phyloP scores from a whole-genome alignment of 2,329 filamentous ascomycete species.

The Gyromitra esculenta region DNA sequence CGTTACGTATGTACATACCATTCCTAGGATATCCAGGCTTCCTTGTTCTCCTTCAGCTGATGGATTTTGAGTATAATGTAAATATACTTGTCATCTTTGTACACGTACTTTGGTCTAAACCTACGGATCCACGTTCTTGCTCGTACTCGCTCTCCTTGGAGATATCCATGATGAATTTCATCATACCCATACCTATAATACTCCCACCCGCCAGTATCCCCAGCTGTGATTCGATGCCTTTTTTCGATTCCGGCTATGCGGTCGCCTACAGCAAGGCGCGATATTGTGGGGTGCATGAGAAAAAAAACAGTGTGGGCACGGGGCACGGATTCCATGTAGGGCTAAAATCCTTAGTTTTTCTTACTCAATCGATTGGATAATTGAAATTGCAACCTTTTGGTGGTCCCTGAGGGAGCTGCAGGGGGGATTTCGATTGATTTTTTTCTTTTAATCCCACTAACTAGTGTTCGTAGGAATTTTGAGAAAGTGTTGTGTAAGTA shows the following conservation, averaged over 20 bases:
- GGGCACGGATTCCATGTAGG: constrained; percentile 30
- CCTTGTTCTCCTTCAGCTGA: background rate
- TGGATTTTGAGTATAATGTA: background rate
- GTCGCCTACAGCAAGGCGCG: constrained; percentile 4
- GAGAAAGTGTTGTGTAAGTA: background rate
- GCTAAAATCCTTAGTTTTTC: constrained; percentile 15
- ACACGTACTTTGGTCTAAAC: constrained; percentile 17
- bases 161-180: constrained; percentile 34
- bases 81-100: constrained; percentile 24
- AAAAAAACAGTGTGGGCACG: constrained; percentile 19
- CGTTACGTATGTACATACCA: constrained; percentile 25
- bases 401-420: background rate
- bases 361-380: constrained; percentile 42
- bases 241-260: constrained; percentile 19
- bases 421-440: background rate
- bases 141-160: background rate
- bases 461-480: background rate
- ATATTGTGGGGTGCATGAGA: constrained; percentile 39
- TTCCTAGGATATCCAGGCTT: background rate
- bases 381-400: constrained; percentile 15
- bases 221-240: constrained; percentile 11
- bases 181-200: constrained; percentile 25
- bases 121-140: background rate
- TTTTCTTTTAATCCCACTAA: background rate
- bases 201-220: constrained; percentile 3